Percentiles rank a stretch among this genome's conserved stretches.
These are phyloP conservation scores for Stachybotrys chartarum DNA, from an alignment of 2,329 filamentous ascomycete species.

Conservation along the genomic window DNA sequence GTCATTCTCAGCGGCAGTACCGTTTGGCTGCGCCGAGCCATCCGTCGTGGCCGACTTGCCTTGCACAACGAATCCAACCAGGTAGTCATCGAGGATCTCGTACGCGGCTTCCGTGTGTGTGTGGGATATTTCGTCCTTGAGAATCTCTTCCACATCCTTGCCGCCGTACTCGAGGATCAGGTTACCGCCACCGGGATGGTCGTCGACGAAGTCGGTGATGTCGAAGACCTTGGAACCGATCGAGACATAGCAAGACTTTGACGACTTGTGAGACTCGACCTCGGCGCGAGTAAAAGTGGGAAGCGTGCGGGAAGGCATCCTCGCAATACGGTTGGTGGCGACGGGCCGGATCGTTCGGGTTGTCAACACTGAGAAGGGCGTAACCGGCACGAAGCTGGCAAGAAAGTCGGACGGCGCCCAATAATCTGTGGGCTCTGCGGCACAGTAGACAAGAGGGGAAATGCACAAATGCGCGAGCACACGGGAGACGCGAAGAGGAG, in stretches of 20 bases:
- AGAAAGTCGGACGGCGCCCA: too few species aligned
- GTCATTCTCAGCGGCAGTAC: constrained; percentile 16
- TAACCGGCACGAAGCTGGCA: background rate
- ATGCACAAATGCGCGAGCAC: too few species aligned
- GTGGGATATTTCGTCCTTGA: constrained; percentile 79
- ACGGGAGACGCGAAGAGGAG: too few species aligned
- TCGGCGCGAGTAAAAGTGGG: constrained; percentile 78
- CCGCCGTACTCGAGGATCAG: constrained; percentile 86
- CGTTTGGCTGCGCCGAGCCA: constrained; percentile 21
- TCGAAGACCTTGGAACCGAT: constrained; percentile 89
- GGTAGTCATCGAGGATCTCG: constrained; percentile 81
- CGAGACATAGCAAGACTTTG: constrained; percentile 86
- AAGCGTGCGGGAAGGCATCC: constrained; percentile 73
- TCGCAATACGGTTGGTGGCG: background rate
- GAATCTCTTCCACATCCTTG: constrained; percentile 74
- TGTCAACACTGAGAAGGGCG: background rate
- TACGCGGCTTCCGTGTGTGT: constrained; percentile 89
- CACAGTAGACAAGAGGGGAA: too few species aligned
- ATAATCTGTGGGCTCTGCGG: too few species aligned
- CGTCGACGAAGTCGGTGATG: constrained; percentile 81
- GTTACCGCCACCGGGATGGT: constrained; percentile 85
- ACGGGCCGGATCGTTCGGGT: background rate
- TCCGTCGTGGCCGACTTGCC: constrained; percentile 38
- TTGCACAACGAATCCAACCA: constrained; percentile 71
- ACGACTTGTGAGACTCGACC: constrained; percentile 71